A percentile compares a stretch with the other conserved stretches of the same genome.
Evolutionary conservation across 106 monocot genomes (phyloP).

Genomic region (Acanthochlamys bracteata): DNA sequence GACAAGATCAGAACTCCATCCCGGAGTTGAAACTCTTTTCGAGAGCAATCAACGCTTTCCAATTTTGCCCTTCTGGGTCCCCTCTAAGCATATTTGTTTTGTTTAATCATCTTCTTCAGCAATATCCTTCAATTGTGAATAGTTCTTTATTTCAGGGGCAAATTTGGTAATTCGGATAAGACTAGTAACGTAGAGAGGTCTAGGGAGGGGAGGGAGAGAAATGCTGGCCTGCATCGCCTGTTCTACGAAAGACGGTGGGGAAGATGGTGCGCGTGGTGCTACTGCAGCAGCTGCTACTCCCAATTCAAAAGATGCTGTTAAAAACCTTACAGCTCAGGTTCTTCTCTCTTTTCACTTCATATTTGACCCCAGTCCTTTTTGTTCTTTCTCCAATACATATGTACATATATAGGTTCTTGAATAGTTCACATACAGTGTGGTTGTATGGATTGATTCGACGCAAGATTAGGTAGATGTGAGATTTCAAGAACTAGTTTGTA

Average conservation of each 20-base stretch:
- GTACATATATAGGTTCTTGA: no score
- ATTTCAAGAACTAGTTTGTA: no score
- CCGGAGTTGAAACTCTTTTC: not conserved
- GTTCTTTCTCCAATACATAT: no score
- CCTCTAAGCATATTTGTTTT: not conserved
- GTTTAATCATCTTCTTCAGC: not conserved
- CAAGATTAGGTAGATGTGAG: no score
- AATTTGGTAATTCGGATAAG: not conserved
- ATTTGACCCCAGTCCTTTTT: not conserved
- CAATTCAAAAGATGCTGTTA: constrained; percentile 39
- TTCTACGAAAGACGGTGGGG: constrained; percentile 36
- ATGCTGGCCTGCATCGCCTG: constrained; percentile 81
- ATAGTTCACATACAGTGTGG: no score
- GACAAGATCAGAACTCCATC: not conserved
- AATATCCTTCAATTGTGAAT: not conserved
- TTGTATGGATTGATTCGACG: no score
- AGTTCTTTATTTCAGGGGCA: not conserved
- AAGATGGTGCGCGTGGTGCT: constrained; percentile 21
- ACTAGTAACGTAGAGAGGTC: not conserved
- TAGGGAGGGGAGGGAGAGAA: not conserved
- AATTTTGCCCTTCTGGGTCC: not conserved
- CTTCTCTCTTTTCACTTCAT: not conserved
- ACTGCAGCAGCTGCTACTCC: constrained; percentile 15
- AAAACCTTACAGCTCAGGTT: constrained; percentile 67
- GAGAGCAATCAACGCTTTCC: not conserved